Conservation (phyloP, 2,329 filamentous ascomycete genomes). For the Diaporthe citriasiana region DNA sequence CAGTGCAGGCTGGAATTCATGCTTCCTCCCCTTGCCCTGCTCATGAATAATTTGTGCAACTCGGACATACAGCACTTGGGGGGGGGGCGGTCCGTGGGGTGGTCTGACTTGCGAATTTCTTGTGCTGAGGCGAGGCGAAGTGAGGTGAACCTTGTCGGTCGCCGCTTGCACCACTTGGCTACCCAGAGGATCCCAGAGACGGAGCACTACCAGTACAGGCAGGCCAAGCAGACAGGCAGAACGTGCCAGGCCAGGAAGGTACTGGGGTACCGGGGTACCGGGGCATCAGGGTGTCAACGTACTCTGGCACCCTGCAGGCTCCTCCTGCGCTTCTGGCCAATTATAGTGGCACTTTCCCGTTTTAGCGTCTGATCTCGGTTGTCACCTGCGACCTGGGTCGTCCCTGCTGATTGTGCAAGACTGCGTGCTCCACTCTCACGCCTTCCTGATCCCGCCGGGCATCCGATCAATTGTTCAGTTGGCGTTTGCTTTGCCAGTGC, state of each 20-base stretch:
- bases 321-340: conserved; percentile 15
- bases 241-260: conserved; percentile 10
- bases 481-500: conserved; percentile 33
- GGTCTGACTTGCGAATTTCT: conserved; percentile 25
- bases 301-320: conserved; percentile 22
- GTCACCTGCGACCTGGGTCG: conserved; percentile 30
- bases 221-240: neutral
- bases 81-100: conserved; percentile 26
- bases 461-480: conserved; percentile 35
- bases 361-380: conserved; percentile 36
- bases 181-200: neutral
- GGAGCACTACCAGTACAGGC: neutral
- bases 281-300: neutral
- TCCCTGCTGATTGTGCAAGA: conserved; percentile 35
- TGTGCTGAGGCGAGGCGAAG: conserved; percentile 28
- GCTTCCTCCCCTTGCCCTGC: neutral
- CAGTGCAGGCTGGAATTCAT: neutral
- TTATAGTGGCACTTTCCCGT: conserved; percentile 36
- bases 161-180: conserved; percentile 24
- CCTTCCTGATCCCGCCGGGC: conserved; percentile 33
- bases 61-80: neutral
- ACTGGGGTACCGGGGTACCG: neutral
- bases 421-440: conserved; percentile 27
- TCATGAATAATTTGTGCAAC: conserved; percentile 28
- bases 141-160: conserved; percentile 26